Evolutionary conservation across 805 yeast genomes (phyloP), one percentile per base, ranked within the genome.

Genomic region (Metschnikowia continentalis): DNA sequence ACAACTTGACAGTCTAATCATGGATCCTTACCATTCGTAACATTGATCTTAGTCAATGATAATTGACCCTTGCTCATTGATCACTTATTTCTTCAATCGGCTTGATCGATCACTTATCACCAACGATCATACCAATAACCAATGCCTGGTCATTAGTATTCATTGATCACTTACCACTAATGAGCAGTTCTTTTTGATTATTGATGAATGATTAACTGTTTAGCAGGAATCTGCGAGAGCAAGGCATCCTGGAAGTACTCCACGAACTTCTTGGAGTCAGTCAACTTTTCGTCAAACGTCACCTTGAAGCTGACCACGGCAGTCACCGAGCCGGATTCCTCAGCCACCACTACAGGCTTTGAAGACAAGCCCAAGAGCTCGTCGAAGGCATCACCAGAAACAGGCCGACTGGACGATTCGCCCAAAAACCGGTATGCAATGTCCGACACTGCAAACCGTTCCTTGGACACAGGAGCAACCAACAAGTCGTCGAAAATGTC

Each of bases 401-500:
- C 40, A 20, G 46, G 13, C 1, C 48, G 35, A 8, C 46, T 32
- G 4, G 52, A 14, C 11, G 46, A 17, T 17, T 19, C 42, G 19
- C 57, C 59, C 22, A 52, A 41, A 54, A 65, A 68, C 44, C 62
- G 57, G 59, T 65, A 71, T 40, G 62, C 52, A 17, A 62, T 55
- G 35, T 63, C 67, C 46, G 55, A 61, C 19, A 73, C 69, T 40
- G 66, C 68, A 52, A 73, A 73, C 55, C 78, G 63, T 42, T 56
- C 55, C 50, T 69, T 61, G 11, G 70, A 64, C 7, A 65, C 71
- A 3, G 74, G 60, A 6, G 77, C 69, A 32, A 63, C 63, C 26
- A 74, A 56, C 55, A 74, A 65, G 46, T 69, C 75, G 51, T 69
- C 76, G 52, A 74, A 74, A 30, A 72, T 50, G 46, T 69, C 75